Conservation (phyloP, 2,329 filamentous ascomycete genomes). For the Xylariaceae sp. region DNA sequence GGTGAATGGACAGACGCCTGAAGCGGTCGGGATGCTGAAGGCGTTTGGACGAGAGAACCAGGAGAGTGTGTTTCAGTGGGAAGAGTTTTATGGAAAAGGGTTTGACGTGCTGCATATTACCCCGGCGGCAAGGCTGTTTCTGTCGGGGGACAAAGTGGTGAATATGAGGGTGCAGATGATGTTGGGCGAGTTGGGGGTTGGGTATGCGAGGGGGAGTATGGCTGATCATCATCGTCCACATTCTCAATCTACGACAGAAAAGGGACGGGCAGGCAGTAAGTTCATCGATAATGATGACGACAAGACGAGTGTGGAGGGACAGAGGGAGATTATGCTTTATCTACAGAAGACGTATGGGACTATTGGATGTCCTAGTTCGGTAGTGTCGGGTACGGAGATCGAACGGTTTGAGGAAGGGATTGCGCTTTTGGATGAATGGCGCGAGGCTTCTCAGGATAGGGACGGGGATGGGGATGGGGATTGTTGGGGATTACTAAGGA, state of each 20-base stretch:
- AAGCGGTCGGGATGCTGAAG: slow-evolving; percentile 63
- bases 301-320: slow-evolving; percentile 44
- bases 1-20: slow-evolving; percentile 61
- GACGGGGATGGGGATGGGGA: too few species aligned
- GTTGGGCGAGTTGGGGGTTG: slow-evolving; percentile 43
- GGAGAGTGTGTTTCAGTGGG: slow-evolving; percentile 66
- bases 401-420: slow-evolving; percentile 41
- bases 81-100: slow-evolving; percentile 66
- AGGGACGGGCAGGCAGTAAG: slow-evolving; percentile 35
- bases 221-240: slow-evolving; percentile 18
- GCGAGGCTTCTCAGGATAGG: slow-evolving; percentile 1
- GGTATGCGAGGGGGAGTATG: slow-evolving; percentile 39
- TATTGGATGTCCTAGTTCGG: too few species aligned
- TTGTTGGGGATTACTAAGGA: slow-evolving; percentile 30
- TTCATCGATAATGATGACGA: slow-evolving; percentile 51
- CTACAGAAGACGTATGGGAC: slow-evolving; percentile 49
- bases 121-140: slow-evolving; percentile 45
- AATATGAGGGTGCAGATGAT: slow-evolving; percentile 48
- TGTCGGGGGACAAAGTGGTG: slow-evolving; percentile 41
- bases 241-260: slow-evolving; percentile 6
- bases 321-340: slow-evolving; percentile 53
- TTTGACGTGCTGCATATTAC: slow-evolving; percentile 76
- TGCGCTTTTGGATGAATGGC: slow-evolving; percentile 36
- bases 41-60: slow-evolving; percentile 87
- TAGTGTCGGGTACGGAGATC: not conserved